Evolutionary conservation across 345 rosid genomes (phyloP), one percentile per base, ranked within the genome.

Genomic region (Noccaea caerulescens): DNA sequence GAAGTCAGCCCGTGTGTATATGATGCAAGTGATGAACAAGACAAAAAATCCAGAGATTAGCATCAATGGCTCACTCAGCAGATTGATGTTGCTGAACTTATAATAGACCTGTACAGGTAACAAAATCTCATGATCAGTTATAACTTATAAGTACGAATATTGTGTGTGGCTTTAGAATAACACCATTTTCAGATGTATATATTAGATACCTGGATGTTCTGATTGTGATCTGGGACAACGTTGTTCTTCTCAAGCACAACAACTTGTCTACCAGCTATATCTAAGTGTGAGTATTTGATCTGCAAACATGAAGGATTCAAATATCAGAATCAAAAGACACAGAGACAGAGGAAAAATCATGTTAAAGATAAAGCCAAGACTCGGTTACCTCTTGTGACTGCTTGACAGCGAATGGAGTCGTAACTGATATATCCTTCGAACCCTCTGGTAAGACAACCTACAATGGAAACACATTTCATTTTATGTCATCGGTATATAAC

Each of bases 401-500:
- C 61, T 83, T 80, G 50, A 87, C 84, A 13, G 84, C 81, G 75
- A 94, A 94, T 60, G 99, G 96, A 63, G 86, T 80, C 69, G 86
- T 83, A 73, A 84, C 84, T 57, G 90, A 83, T 55, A 85, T 67
- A 79, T 84, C 90, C 38, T 62, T 58, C 10, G 97, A 89, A 4
- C 96, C 96, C 80, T 94, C 97, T 0, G 98, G 99, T 84, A 94
- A 80, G 76, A 94, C 97, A 66, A 94, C 93, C 98, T 94, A 84
- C 60, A 72, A 55, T 20, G 14, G 59, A 60, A 12, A 42, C 56
- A 14, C 32, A 27, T 27, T 27, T 27, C 30, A 20, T 20, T 20
- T 20, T 20, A 20, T 20, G 23, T 20, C 23, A 20, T 20, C 2
- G 23, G 23, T 20, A 20, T 20, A 1, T 20, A 20, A 20, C 23